phyloP scores from a whole-genome alignment of 177 flowering plant species.

The Tripterygium wilfordii region DNA sequence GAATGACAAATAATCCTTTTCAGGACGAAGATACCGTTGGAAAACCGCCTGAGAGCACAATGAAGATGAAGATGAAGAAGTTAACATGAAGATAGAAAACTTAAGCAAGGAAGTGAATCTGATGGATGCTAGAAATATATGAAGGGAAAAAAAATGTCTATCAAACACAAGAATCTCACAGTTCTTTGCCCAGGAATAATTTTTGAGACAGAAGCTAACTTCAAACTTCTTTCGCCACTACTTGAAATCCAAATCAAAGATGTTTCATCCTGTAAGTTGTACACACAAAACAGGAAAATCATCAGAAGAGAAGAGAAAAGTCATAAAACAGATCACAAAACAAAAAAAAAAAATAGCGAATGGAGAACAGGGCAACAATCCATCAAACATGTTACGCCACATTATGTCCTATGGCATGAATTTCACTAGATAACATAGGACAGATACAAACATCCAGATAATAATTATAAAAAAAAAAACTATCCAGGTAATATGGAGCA shows the following conservation, averaged over 20 bases:
- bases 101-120: too few species aligned
- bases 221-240: constrained; percentile 76
- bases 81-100: too few species aligned
- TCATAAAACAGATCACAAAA: too few species aligned
- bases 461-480: too few species aligned
- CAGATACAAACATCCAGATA: too few species aligned
- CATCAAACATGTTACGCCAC: too few species aligned
- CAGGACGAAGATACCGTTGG: constrained; percentile 80
- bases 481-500: too few species aligned
- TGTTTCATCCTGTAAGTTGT: constrained; percentile 69
- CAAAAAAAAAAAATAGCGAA: too few species aligned
- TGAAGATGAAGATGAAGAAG: neutral
- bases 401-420: too few species aligned
- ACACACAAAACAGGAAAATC: constrained; percentile 2
- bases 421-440: too few species aligned
- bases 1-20: constrained; percentile 92
- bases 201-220: constrained; percentile 80
- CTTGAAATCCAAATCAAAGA: constrained; percentile 90
- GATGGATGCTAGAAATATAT: too few species aligned
- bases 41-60: constrained; percentile 66
- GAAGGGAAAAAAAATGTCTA: neutral
- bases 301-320: neutral
- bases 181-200: constrained; percentile 99
- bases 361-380: too few species aligned
- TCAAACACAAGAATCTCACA: constrained; percentile 39